Evolutionary conservation across 2,329 filamentous ascomycete genomes (phyloP).

Genomic region (Calonectria naviculata): DNA sequence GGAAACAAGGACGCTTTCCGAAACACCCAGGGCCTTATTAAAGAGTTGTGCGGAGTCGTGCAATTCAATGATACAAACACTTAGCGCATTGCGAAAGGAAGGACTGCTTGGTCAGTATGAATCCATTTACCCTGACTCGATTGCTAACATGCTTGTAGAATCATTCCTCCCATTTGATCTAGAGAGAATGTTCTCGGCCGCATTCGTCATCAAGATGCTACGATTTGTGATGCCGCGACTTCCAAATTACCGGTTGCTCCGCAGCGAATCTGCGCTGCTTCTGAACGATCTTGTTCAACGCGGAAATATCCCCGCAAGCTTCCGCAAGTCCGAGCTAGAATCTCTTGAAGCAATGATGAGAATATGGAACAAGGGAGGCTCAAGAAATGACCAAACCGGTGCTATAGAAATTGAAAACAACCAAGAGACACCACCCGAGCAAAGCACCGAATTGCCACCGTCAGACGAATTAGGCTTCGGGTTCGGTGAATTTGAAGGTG

Average conservation of each 20-base stretch:
- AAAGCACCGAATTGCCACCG: not conserved
- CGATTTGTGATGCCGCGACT: constrained; percentile 14
- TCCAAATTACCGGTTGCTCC: constrained; percentile 1
- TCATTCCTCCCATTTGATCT: constrained; percentile 20
- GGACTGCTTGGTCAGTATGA: constrained; percentile 5
- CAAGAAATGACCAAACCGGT: not conserved
- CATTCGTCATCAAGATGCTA: constrained; percentile 15
- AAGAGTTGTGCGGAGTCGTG: constrained; percentile 21
- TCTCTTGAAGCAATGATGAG: constrained; percentile 11
- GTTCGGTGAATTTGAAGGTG: not conserved
- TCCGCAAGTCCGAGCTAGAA: constrained; percentile 16
- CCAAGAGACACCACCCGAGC: not conserved
- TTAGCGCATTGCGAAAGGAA: constrained; percentile 5
- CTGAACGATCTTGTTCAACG: constrained; percentile 12
- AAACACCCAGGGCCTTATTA: constrained; percentile 7
- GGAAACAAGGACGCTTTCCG: constrained; percentile 5
- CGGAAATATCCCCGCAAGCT: constrained; percentile 13
- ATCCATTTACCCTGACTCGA: not conserved
- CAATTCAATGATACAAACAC: constrained; percentile 13
- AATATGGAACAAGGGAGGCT: constrained; percentile 11
- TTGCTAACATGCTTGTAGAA: not conserved
- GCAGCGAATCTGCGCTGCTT: constrained; percentile 2
- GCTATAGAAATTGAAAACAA: not conserved
- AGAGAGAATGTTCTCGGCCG: constrained; percentile 19
- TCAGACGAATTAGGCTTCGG: not conserved